Conservation (phyloP, 169 alveolate genomes). For the Perkinsus marinus region DNA sequence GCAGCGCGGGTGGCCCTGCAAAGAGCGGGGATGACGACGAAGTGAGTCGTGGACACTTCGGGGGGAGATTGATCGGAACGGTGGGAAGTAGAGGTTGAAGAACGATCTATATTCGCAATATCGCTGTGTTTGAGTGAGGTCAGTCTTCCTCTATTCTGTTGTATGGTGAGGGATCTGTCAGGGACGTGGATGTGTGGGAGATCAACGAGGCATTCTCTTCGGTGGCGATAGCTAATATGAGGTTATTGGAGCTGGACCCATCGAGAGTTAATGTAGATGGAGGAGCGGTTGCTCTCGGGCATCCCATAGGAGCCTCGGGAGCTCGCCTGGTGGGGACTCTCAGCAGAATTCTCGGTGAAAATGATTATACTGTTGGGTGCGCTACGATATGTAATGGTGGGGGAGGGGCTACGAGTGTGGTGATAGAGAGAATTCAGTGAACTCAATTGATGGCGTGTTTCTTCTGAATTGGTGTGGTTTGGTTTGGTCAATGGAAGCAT, state of each 20-base stretch:
- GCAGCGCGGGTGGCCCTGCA: conserved; percentile 51
- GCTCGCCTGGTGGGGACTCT: conserved; percentile 55
- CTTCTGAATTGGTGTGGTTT: no score
- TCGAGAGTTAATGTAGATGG: conserved; percentile 70
- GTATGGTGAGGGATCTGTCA: neutral
- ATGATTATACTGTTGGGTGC: conserved; percentile 42
- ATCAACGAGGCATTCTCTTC: conserved; percentile 77
- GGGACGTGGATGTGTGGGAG: conserved; percentile 59
- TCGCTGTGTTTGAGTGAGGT: no score
- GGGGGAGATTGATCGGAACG: no score
- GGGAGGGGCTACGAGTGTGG: conserved; percentile 65
- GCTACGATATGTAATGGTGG: conserved; percentile 71
- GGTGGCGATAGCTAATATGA: conserved; percentile 57
- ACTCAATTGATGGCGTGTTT: no score
- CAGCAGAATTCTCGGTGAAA: conserved; percentile 36
- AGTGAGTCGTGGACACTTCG: conserved; percentile 3
- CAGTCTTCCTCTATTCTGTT: no score
- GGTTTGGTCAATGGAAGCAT: no score
- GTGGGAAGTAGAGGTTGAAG: no score
- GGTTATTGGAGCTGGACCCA: conserved; percentile 45
- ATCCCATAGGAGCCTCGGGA: conserved; percentile 73
- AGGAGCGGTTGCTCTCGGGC: conserved; percentile 85
- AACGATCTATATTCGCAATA: no score
- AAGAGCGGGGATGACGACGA: conserved; percentile 35
- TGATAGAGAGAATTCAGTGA: conserved; percentile 34